Base-by-base conservation (phyloP, 129 eudicot genomes). In the Arctium lappa region DNA sequence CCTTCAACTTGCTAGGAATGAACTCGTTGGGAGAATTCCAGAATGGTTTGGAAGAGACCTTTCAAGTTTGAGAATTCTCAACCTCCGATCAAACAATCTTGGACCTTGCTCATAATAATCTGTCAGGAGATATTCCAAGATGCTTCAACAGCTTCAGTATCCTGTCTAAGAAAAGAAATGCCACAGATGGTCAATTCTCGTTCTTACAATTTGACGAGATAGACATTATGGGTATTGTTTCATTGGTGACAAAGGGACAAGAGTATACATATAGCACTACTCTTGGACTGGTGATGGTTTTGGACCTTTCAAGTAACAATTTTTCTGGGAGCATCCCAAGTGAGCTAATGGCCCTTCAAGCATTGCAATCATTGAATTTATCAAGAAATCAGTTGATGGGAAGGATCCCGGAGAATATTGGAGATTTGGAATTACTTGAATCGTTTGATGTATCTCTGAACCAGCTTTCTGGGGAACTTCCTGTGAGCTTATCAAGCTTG, bases 21-120 rank as follows among this genome's bases (percentile, higher is more conserved):
- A 85, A 40, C 53, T 88, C 85, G 42, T 73, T 31, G 88, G 88
- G 79, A 48, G 84, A 63, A 84, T 87, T n/a, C 84, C 88, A 30
- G 29, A 9, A 60, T 60, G 68, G 68, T 16, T 60, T 5, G 68
- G 68, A 5, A 60, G 8, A n/a, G 29, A 60, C 2, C 68, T 60
- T n/a, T 5, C 68, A 60, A 60, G 29, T 16, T 60, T 60, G 68
- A 16, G 29, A 60, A 42, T 13, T 84, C 65, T 72, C 74, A 79
- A 79, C 73, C 79, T 78, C 74, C 72, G 77, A 78, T 60, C 79
- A 73, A 78, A 78, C 65, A 60, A n/a, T n/a, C n/a, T n/a, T n/a
- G n/a, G n/a, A n/a, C n/a, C n/a, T n/a, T n/a, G n/a, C n/a, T n/a
- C n/a, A n/a, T n/a, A n/a, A n/a, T n/a, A 60, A 60, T 60, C 68